These are phyloP conservation scores for Acorus calamus DNA, from an alignment of 106 monocot species.

Conservation along the genomic window DNA sequence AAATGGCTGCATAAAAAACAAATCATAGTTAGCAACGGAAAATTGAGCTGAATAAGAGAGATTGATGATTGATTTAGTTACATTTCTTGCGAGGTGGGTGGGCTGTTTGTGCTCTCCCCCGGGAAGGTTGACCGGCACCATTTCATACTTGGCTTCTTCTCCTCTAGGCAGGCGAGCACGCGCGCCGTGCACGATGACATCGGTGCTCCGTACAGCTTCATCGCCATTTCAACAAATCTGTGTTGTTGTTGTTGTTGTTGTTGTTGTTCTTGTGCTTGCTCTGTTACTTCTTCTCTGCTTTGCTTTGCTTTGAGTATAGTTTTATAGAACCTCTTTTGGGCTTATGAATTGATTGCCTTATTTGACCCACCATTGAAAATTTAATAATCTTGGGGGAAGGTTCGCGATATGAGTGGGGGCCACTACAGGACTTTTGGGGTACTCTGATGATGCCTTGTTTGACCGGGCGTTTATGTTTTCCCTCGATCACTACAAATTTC, in stretches of 20 bases:
- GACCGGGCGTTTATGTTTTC: too few species aligned
- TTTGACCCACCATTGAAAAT: too few species aligned
- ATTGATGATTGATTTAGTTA: slow-evolving; percentile 2
- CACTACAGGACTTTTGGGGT: too few species aligned
- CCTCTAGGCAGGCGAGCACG: slow-evolving; percentile 7
- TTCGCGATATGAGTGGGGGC: too few species aligned
- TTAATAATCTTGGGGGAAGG: too few species aligned
- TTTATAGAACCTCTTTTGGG: too few species aligned
- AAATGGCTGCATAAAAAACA: slow-evolving; percentile 28
- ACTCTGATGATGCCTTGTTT: too few species aligned
- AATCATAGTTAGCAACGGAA: not conserved
- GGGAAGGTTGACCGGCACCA: slow-evolving; percentile 11
- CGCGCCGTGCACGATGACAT: slow-evolving; percentile 14
- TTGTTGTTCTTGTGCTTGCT: not conserved
- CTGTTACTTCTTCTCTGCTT: not conserved
- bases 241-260: not conserved
- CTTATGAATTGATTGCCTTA: too few species aligned
- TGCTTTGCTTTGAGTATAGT: too few species aligned
- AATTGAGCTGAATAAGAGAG: not conserved
- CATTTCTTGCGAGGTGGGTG: slow-evolving; percentile 46
- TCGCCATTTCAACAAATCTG: not conserved
- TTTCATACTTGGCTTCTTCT: slow-evolving; percentile 12
- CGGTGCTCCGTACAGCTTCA: slow-evolving; percentile 18
- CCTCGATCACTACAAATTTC: too few species aligned
- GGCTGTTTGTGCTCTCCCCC: slow-evolving; percentile 39